Evolutionary conservation across 1,139 yeast species (phyloP).

Genomic region (Maudiozyma humilis): DNA sequence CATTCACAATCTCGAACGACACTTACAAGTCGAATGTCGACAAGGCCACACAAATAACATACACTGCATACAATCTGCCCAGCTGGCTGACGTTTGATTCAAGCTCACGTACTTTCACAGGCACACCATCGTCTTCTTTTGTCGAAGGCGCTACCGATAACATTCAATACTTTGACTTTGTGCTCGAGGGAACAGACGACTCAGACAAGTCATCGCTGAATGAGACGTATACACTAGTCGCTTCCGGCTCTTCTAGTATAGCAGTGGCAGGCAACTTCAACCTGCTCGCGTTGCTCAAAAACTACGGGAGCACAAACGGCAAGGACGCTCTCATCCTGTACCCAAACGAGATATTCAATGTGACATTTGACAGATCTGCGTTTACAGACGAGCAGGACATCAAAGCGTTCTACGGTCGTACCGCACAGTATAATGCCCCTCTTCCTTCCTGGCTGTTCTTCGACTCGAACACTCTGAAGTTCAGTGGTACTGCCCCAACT

Average conservation of each 20-base stretch:
- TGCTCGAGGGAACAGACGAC: conserved; percentile 58
- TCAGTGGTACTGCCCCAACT: conserved; percentile 81
- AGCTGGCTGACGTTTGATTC: conserved; percentile 71
- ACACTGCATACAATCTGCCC: conserved; percentile 56
- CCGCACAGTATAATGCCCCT: conserved; percentile 65
- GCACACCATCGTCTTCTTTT: conserved; percentile 51
- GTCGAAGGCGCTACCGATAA: conserved; percentile 35
- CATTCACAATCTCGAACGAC: conserved; percentile 61
- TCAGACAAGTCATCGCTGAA: conserved; percentile 38
- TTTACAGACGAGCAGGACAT: conserved; percentile 41
- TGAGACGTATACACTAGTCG: conserved; percentile 47
- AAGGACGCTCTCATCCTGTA: conserved; percentile 60
- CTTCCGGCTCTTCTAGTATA: conserved; percentile 50
- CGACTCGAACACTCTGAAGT: conserved; percentile 52
- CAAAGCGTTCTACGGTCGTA: conserved; percentile 74
- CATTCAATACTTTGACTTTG: conserved; percentile 32
- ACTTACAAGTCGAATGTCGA: conserved; percentile 52
- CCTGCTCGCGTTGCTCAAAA: conserved; percentile 44
- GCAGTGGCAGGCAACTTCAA: conserved; percentile 31
- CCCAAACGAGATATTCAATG: conserved; percentile 58
- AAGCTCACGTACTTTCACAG: conserved; percentile 51
- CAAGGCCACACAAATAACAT: conserved; percentile 39
- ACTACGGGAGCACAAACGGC: conserved; percentile 65
- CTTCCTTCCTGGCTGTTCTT: conserved; percentile 84
- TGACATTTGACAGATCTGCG: conserved; percentile 52